Base-by-base conservation (phyloP, 768 basidiomycete genomes). In the Candolleomyces eurysporus region DNA sequence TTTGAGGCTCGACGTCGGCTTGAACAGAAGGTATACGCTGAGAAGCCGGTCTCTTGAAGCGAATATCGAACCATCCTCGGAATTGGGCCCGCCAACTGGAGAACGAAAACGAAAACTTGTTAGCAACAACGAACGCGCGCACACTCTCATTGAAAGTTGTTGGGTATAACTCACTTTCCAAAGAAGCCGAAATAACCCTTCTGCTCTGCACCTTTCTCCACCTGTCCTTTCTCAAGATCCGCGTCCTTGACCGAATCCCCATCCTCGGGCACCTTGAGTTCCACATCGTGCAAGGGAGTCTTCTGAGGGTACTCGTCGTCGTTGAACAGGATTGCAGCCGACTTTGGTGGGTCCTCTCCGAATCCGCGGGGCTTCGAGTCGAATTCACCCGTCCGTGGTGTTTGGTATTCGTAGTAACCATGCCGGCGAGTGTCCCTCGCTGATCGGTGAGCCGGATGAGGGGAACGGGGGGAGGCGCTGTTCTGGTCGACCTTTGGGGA, bases 391-490 rank as follows among this genome's bases (percentile, higher is more conserved):
- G 53, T 51, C 2, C 19, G 7, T 5, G 60, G 60, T 8, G 60
- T 61, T 39, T 57, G 40, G 48, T 61, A 61, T 31, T 61, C 60
- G 19, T 61, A 61, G 26, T 50, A 61, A 10, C 61, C 61, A 6
- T 56, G 45, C n/a, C 56, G 46, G 5, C 61, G 17, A 26, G 46
- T 57, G 42, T 57, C 61, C 43, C 42, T 48, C 46, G 57, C 36
- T 36, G 36, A 36, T 36, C 36, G 36, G 36, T 36, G 36, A 36
- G 36, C 11, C 36, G 36, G 43, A 16, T 40, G 36, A 2, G 55
- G n/a, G 42, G 55, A 42, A 7, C 19, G 40, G 2, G 55, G 43
- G 36, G 39, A 42, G n/a, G 14, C 31, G 40, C 39, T 26, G 19
- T 11, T 43, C 51, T 32, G 26, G 22, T 16, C 36, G 53, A 9